Base-by-base conservation (phyloP, 1,284 basidiomycete species). In the Heterobasidion irregulare region DNA sequence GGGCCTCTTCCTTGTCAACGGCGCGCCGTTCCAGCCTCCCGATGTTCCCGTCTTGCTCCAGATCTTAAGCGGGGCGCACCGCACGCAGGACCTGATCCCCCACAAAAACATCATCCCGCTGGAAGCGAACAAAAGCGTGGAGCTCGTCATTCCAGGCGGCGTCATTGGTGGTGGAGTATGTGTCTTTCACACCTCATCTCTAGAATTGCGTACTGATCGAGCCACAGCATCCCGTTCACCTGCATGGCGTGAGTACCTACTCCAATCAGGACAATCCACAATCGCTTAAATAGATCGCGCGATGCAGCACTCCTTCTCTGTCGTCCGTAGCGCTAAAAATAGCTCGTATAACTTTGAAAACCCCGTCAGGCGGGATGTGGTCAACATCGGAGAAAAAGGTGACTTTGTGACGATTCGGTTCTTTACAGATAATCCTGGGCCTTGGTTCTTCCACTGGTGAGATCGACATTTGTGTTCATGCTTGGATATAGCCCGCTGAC, bases 371-470 rank as follows among this genome's bases (percentile, higher is more conserved):
- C 63, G 64, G 8, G 66, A 68, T 43, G 62, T 63, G 0, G 65
- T 66, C 32, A 63, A 54, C 57, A 62, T 61, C 32, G 66, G 66
- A 1, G 15, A 8, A 8, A 13, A 7, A 6, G 8, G 52, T 0
- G 65, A 68, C 57, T 59, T 65, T 18, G 66, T 65, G 15, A 66
- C 64, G 16, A 66, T 67, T 36, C 63, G 67, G 16, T 68, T 66
- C 56, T 57, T 64, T 5, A 76, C 76, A 2, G 65, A 78, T 53
- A 79, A 78, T 49, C 59, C 73, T 5, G 77, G 76, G 7, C 74
- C 76, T 10, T 77, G 77, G 76, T 67, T 54, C 15, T 13, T 35
- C 16, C 47, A 48, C 10, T 48, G 8, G 47, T 50, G 51, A 26
- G 51, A 52, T 33, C 35, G 34, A 19, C 44, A 33, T 36, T 36